phyloP scores from a whole-genome alignment of 2,329 filamentous ascomycete species.

The Colletotrichum plurivorum region DNA sequence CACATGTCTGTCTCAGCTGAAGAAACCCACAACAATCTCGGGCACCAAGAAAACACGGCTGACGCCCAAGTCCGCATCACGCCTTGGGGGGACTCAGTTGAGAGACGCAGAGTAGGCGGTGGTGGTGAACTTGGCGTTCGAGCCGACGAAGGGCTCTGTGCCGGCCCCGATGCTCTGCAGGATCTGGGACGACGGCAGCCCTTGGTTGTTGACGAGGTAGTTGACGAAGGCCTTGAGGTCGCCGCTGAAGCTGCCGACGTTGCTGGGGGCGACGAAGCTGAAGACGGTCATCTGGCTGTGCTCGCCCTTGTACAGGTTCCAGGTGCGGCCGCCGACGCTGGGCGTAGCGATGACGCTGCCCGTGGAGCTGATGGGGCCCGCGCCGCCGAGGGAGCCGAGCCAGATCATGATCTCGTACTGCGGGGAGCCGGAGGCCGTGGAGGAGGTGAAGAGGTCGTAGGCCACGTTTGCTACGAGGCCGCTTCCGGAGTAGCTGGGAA shows the following conservation, averaged over 20 bases:
- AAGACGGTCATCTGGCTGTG: constrained; percentile 73
- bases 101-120: constrained; percentile 31
- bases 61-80: too few relatives aligned
- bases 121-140: constrained; percentile 48
- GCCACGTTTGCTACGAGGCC: constrained; percentile 67
- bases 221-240: constrained; percentile 71
- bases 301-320: constrained; percentile 72
- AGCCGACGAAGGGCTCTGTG: constrained; percentile 70
- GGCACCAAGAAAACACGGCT: too few relatives aligned
- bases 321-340: constrained; percentile 67
- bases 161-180: constrained; percentile 62
- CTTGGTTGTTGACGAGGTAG: constrained; percentile 66
- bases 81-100: not conserved
- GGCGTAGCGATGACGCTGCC: constrained; percentile 67
- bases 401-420: constrained; percentile 78
- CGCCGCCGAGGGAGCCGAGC: constrained; percentile 70
- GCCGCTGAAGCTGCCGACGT: constrained; percentile 67
- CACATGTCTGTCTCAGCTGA: constrained; percentile 26
- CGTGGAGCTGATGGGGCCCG: constrained; percentile 66
- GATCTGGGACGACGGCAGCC: constrained; percentile 55
- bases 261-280: constrained; percentile 61
- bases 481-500: constrained; percentile 50
- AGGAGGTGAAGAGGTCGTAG: constrained; percentile 72
- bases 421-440: constrained; percentile 56
- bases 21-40: not conserved